Conservation (phyloP, 1,139 yeast species). For the Trichomonascaceae sp. region DNA sequence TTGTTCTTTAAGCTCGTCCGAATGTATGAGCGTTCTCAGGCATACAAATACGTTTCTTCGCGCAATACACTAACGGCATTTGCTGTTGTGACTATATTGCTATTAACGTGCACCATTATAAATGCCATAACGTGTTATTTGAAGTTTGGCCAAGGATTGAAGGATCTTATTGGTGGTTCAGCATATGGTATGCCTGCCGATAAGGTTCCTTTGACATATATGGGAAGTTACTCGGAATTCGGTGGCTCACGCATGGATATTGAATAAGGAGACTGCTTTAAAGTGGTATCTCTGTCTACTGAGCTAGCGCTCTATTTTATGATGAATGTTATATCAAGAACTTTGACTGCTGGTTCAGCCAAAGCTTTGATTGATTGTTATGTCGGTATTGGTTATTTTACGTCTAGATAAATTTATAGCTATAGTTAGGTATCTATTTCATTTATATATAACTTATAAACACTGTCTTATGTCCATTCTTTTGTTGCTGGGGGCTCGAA, state of each 20-base stretch:
- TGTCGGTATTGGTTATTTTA: not conserved
- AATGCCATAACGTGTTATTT: conserved; percentile 35
- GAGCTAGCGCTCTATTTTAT: not conserved
- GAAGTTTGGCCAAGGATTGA: conserved; percentile 42
- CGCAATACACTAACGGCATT: conserved; percentile 44
- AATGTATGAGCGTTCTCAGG: conserved; percentile 43
- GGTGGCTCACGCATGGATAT: conserved; percentile 6
- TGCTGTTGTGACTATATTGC: conserved; percentile 42
- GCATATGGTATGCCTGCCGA: conserved; percentile 6
- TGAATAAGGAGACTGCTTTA: conserved; percentile 1
- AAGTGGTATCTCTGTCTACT: too few relatives aligned
- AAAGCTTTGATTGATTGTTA: not conserved
- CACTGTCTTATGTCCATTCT: too few relatives aligned
- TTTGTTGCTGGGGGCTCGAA: too few relatives aligned
- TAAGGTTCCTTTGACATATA: conserved; percentile 9
- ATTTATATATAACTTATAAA: too few relatives aligned
- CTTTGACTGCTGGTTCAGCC: not conserved
- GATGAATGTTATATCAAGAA: not conserved
- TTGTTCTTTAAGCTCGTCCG: conserved; percentile 47
- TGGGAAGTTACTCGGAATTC: conserved; percentile 3
- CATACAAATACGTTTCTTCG: conserved; percentile 42
- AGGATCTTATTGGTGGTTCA: conserved; percentile 18
- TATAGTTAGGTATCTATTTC: not conserved
- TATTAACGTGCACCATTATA: conserved; percentile 37
- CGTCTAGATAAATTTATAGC: not conserved